Percentiles rank a stretch among this genome's conserved stretches.
phyloP scores from a whole-genome alignment of 495 filamentous ascomycete species.

The Poronia punctata region DNA sequence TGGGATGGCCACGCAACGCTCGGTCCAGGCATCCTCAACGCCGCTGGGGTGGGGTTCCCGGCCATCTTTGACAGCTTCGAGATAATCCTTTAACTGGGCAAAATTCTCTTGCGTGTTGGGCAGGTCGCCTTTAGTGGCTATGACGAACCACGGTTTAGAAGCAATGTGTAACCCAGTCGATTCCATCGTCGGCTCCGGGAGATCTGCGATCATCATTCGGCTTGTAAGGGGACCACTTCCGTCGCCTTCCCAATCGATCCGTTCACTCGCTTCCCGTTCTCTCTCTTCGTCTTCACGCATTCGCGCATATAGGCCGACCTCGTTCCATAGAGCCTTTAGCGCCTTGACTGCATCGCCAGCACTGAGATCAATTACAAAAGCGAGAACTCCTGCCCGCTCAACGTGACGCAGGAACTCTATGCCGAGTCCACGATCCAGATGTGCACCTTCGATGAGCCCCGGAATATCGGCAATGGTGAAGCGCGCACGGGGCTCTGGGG shows the following conservation, averaged over 20 bases:
- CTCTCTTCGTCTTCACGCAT: conserved; percentile 55
- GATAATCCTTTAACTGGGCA: conserved; percentile 56
- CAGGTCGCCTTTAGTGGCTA: conserved; percentile 91
- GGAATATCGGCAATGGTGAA: conserved; percentile 97
- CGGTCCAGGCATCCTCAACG: conserved; percentile 58
- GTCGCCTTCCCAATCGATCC: conserved; percentile 34
- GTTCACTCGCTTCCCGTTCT: conserved; percentile 41
- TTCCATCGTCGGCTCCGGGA: conserved; percentile 18
- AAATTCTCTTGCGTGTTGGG: conserved; percentile 74
- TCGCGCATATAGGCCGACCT: conserved; percentile 79
- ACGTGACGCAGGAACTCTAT: conserved; percentile 90
- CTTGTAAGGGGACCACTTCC: conserved; percentile 18
- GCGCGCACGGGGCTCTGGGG: conserved; percentile 51
- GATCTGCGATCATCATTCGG: conserved; percentile 29
- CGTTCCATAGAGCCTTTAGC: conserved; percentile 76
- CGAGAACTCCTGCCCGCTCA: conserved; percentile 84
- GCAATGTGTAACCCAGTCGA: conserved; percentile 56
- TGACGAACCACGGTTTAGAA: conserved; percentile 92
- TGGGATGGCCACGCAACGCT: conserved; percentile 62
- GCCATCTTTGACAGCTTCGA: conserved; percentile 52
- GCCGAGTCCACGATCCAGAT: conserved; percentile 86
- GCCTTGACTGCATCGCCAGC: conserved; percentile 70
- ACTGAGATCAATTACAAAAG: conserved; percentile 86
- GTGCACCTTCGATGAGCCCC: conserved; percentile 81
- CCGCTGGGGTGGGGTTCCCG: conserved; percentile 62